Evolutionary conservation across 2,329 filamentous ascomycete species (phyloP).

Genomic region (Colletotrichum karsti): DNA sequence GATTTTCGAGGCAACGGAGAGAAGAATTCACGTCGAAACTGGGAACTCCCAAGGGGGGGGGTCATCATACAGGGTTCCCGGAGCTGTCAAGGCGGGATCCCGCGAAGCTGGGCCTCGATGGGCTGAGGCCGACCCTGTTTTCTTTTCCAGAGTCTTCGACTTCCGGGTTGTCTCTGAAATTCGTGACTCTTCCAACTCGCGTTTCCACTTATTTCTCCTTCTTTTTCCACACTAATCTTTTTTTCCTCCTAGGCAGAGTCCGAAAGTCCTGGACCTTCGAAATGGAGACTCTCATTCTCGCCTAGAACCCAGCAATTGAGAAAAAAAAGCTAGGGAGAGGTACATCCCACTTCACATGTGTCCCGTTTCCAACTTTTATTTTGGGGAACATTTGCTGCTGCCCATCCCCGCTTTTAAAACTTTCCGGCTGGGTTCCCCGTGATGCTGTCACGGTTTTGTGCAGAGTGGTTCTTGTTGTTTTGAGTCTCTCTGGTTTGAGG

Average conservation of each 20-base stretch:
- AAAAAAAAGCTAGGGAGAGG: no score
- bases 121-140: background rate
- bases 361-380: background rate
- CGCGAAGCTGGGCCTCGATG: slow-evolving; percentile 14
- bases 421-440: slow-evolving; percentile 13
- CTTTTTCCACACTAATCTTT: background rate
- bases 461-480: background rate
- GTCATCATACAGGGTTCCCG: slow-evolving; percentile 16
- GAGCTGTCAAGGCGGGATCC: slow-evolving; percentile 28
- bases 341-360: background rate
- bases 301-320: background rate
- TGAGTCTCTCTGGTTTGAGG: slow-evolving; percentile 5
- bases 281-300: background rate
- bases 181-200: slow-evolving; percentile 13
- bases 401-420: background rate
- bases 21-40: background rate
- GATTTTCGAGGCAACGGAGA: background rate
- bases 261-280: background rate
- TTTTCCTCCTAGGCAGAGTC: background rate
- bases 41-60: background rate
- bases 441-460: background rate
- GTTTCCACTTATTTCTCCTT: slow-evolving; percentile 7
- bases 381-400: background rate
- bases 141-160: background rate
- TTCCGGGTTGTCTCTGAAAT: background rate